Evolutionary conservation across 768 basidiomycete species (phyloP).

Genomic region (Lanmaoa rubissima): DNA sequence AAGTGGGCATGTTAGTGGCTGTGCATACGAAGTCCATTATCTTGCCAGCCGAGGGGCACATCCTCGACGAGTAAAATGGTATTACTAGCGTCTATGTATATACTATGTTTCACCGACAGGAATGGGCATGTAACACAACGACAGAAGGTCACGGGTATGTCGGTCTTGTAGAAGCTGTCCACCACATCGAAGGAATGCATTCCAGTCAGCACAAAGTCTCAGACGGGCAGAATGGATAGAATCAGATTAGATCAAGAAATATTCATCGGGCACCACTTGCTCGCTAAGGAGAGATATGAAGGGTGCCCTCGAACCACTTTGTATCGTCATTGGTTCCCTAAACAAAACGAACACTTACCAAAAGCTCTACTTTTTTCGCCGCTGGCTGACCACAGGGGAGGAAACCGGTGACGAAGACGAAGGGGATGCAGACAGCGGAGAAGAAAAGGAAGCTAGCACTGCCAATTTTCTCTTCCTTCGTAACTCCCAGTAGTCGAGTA

Average conservation of each 20-base stretch:
- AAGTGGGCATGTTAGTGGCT: conserved; percentile 24
- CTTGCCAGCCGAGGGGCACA: background rate
- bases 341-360: conserved; percentile 18
- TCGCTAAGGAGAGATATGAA: conserved; percentile 24
- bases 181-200: background rate
- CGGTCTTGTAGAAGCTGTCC: background rate
- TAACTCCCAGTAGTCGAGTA: conserved; percentile 62
- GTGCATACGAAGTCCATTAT: conserved; percentile 7
- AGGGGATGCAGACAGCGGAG: background rate
- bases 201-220: conserved; percentile 11
- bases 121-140: background rate
- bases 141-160: background rate
- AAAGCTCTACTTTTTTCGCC: conserved; percentile 14
- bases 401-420: background rate
- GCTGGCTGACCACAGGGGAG: background rate
- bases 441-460: background rate
- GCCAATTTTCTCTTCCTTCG: conserved; percentile 33
- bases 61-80: background rate
- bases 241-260: conserved; percentile 95
- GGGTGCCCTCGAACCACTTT: conserved; percentile 73
- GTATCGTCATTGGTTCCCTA: conserved; percentile 60
- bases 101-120: background rate
- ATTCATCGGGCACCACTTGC: conserved; percentile 53
- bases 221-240: background rate
- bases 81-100: conserved; percentile 1